These are phyloP conservation scores for Colletotrichum cuscutae DNA, from an alignment of 2,329 filamentous ascomycete genomes.

Conservation along the genomic window DNA sequence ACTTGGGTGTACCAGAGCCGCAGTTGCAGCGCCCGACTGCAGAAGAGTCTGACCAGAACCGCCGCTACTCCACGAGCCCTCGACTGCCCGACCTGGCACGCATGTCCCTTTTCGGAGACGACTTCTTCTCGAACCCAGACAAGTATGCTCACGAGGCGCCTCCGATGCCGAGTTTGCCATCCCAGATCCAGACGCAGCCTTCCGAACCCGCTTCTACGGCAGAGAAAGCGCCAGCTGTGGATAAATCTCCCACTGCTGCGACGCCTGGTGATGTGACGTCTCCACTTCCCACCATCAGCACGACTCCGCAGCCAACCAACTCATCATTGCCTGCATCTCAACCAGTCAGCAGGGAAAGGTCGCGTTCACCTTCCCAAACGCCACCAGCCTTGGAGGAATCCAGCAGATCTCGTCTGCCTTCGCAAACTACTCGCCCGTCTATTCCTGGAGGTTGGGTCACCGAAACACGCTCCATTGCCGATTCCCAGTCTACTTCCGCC, in stretches of 20 bases:
- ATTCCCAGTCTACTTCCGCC: conserved; percentile 12
- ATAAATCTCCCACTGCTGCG: background rate
- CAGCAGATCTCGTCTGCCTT: conserved; percentile 1
- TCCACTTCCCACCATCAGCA: background rate
- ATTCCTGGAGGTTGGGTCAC: conserved; percentile 47
- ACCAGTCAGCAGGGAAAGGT: background rate
- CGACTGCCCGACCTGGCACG: conserved; percentile 67
- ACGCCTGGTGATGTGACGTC: background rate
- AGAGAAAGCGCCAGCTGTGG: background rate
- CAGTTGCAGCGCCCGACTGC: conserved; percentile 33
- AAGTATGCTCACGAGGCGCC: conserved; percentile 40
- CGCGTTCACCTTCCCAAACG: background rate
- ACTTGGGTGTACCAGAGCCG: conserved; percentile 1
- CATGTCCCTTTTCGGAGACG: conserved; percentile 69
- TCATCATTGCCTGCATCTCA: background rate
- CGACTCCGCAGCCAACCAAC: conserved; percentile 1
- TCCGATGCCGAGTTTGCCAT: conserved; percentile 38
- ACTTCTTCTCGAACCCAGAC: conserved; percentile 59
- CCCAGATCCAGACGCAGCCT: conserved; percentile 2
- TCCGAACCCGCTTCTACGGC: background rate
- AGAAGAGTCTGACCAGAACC: conserved; percentile 26
- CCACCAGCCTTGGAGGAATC: background rate
- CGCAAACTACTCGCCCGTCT: conserved; percentile 36
- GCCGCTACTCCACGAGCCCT: conserved; percentile 62
- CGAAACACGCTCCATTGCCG: conserved; percentile 35